phyloP scores from a whole-genome alignment of 1,284 basidiomycete species.

The Puccinia horiana region DNA sequence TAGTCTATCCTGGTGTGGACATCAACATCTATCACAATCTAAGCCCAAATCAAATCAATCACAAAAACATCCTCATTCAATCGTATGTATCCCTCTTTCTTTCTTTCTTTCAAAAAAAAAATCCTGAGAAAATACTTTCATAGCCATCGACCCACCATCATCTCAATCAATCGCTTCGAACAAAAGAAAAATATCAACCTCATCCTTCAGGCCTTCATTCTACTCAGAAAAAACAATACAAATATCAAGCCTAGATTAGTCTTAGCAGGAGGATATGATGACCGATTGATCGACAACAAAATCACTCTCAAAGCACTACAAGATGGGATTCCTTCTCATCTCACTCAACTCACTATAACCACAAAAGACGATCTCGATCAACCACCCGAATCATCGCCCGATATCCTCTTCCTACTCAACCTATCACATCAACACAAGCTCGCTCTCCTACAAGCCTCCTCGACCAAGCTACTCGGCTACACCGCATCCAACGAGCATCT shows the following conservation, averaged over 20 bases:
- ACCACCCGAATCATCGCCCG: conserved; percentile 60
- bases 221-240: conserved; percentile 13
- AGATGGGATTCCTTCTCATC: conserved; percentile 53
- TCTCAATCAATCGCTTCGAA: conserved; percentile 94
- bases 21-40: conserved; percentile 52
- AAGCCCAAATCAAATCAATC: background rate
- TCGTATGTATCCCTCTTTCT: background rate
- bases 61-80: background rate
- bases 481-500: conserved; percentile 96
- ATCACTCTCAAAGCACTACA: conserved; percentile 65
- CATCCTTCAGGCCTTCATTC: conserved; percentile 76
- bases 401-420: conserved; percentile 81
- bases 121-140: background rate
- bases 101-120: background rate
- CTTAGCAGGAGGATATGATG: conserved; percentile 71
- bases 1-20: conserved; percentile 85
- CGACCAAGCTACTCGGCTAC: conserved; percentile 77
- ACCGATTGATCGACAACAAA: conserved; percentile 70
- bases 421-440: conserved; percentile 77
- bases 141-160: conserved; percentile 72
- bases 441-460: conserved; percentile 66
- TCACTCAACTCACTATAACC: conserved; percentile 60
- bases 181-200: conserved; percentile 87
- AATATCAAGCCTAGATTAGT: conserved; percentile 51
- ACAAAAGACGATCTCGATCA: conserved; percentile 60